Percentiles rank a stretch among this genome's conserved stretches.
Evolutionary conservation across 2,329 filamentous ascomycete genomes (phyloP).

Genomic region (Phyllosticta citriasiana): DNA sequence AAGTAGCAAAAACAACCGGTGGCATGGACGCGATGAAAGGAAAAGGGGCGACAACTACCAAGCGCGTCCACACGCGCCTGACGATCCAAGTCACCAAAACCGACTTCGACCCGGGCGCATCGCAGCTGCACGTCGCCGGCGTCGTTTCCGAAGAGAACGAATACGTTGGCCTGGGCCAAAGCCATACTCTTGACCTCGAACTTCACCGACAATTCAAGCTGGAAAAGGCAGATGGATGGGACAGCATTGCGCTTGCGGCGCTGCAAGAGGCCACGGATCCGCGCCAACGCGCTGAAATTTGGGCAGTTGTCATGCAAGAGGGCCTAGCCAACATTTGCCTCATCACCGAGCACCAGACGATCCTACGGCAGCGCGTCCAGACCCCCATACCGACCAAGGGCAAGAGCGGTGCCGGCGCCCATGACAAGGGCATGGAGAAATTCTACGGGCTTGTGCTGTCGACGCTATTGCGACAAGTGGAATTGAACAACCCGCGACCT

Average conservation of each 20-base stretch:
- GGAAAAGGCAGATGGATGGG: conserved; percentile 79
- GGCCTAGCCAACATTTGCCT: conserved; percentile 73
- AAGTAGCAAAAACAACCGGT: conserved; percentile 38
- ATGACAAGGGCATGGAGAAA: conserved; percentile 59
- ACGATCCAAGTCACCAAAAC: conserved; percentile 55
- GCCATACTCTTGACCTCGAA: conserved; percentile 73
- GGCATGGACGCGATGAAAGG: conserved; percentile 37
- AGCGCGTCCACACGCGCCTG: conserved; percentile 54
- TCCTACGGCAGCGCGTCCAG: conserved; percentile 62
- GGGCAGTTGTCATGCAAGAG: conserved; percentile 91
- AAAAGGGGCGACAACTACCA: conserved; percentile 52
- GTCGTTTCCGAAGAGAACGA: conserved; percentile 57
- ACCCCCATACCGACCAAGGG: conserved; percentile 58
- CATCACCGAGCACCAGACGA: conserved; percentile 69
- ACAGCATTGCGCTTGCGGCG: conserved; percentile 72
- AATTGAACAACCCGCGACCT: conserved; percentile 58
- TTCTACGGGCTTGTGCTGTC: conserved; percentile 73
- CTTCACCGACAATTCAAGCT: conserved; percentile 79
- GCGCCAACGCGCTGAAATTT: conserved; percentile 70
- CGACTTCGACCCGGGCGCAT: conserved; percentile 60
- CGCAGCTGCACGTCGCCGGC: conserved; percentile 59
- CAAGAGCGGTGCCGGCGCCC: conserved; percentile 48
- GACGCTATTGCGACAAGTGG: conserved; percentile 67
- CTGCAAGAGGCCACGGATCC: conserved; percentile 70
- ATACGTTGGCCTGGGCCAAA: conserved; percentile 55